Evolutionary conservation across 2,329 filamentous ascomycete genomes (phyloP).

Genomic region (Cladophialophora chaetospira): DNA sequence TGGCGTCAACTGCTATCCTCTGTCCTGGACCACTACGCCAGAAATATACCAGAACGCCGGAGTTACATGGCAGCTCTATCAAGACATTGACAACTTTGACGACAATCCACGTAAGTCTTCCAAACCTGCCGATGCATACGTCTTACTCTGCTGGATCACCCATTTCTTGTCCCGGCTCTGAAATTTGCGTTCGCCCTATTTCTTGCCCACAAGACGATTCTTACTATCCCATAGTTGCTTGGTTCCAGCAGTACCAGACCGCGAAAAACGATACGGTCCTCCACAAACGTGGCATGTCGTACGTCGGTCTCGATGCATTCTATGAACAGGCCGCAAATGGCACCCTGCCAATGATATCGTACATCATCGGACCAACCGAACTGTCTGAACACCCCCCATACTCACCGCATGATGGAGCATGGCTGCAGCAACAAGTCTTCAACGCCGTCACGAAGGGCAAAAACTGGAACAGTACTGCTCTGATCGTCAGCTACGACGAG

Average conservation of each 20-base stretch:
- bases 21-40: constrained; percentile 57
- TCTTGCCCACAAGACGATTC: no score
- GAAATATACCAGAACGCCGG: constrained; percentile 53
- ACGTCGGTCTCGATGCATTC: constrained; percentile 52
- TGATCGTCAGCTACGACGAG: constrained; percentile 57
- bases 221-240: no score
- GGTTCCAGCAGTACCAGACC: constrained; percentile 56
- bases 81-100: constrained; percentile 55
- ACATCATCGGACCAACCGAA: constrained; percentile 53
- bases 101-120: constrained; percentile 58
- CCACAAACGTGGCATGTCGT: constrained; percentile 51
- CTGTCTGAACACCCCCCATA: constrained; percentile 59
- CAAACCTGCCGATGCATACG: no score
- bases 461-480: constrained; percentile 51
- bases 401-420: constrained; percentile 56
- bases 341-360: constrained; percentile 54
- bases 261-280: constrained; percentile 46
- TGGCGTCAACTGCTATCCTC: constrained; percentile 55
- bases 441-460: constrained; percentile 54
- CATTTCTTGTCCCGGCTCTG: no score
- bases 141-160: no score
- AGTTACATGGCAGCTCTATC: constrained; percentile 55
- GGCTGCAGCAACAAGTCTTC: constrained; percentile 57
- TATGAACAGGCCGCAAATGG: constrained; percentile 54
- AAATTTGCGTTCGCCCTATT: no score